These are phyloP conservation scores for Eutrema salsugineum DNA, from an alignment of 441 rosid species.

Conservation along the genomic window DNA sequence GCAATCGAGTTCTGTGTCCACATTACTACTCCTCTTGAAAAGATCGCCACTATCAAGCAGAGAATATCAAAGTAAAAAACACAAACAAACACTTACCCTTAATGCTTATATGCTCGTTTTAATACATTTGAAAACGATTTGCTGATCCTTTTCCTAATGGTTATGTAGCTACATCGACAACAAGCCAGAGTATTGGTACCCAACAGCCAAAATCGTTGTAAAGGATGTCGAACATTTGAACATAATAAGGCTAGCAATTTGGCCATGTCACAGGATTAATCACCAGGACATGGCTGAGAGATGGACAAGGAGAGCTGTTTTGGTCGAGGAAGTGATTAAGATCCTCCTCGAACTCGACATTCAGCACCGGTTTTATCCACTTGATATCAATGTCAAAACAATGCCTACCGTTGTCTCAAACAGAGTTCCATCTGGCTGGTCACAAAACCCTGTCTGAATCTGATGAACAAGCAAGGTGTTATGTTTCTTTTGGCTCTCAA, in stretches of 20 bases:
- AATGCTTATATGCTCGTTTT: not conserved
- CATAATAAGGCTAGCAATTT: constrained; percentile 45
- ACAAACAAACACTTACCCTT: not conserved
- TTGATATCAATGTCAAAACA: constrained; percentile 57
- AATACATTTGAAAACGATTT: not conserved
- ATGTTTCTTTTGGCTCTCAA: not conserved
- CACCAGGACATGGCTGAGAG: constrained; percentile 65
- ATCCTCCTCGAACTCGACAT: constrained; percentile 66
- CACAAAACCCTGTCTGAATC: constrained; percentile 24
- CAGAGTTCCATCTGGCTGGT: constrained; percentile 42
- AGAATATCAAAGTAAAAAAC: constrained; percentile 43
- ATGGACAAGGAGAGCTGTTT: constrained; percentile 47
- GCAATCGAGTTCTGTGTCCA: constrained; percentile 63
- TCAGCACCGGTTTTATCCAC: constrained; percentile 61
- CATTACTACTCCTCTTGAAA: constrained; percentile 64
- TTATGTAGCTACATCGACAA: constrained; percentile 53
- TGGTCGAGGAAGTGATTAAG: constrained; percentile 67
- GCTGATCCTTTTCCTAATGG: not conserved
- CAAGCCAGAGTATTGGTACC: constrained; percentile 70
- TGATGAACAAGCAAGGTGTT: not conserved
- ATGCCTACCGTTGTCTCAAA: constrained; percentile 38
- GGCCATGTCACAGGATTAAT: constrained; percentile 69
- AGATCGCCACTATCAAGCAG: constrained; percentile 50
- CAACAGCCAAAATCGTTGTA: constrained; percentile 44
- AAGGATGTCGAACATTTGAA: constrained; percentile 52